A percentile compares a stretch with the other conserved stretches of the same genome.
These are phyloP conservation scores for Populus deltoides DNA, from an alignment of 345 rosid species.

Conservation along the genomic window DNA sequence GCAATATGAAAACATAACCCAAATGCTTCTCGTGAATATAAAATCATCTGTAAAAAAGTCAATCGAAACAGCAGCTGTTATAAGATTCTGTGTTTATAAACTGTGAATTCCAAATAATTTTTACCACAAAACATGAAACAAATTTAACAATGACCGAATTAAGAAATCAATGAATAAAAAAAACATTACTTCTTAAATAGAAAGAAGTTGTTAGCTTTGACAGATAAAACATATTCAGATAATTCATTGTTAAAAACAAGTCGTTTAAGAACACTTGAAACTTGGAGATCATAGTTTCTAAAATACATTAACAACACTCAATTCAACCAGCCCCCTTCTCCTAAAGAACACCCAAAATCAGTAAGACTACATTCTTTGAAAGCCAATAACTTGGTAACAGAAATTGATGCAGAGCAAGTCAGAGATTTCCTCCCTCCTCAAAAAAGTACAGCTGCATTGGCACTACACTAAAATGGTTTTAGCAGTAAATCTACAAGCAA, in stretches of 20 bases:
- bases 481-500: not conserved
- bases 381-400: not conserved
- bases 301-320: not conserved
- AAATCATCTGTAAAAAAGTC: not conserved
- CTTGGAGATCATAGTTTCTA: not conserved
- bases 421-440: not conserved
- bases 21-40: not conserved
- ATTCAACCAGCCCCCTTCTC: not conserved
- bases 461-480: not conserved
- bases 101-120: not conserved
- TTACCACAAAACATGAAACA: not conserved
- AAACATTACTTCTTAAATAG: not conserved
- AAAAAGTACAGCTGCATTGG: not conserved
- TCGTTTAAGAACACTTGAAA: not conserved
- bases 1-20: not conserved
- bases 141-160: not conserved
- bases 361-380: not conserved
- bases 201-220: not conserved
- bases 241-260: not conserved
- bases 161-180: not conserved
- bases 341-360: not conserved
- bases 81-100: not conserved
- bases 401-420: not conserved
- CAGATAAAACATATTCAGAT: not conserved
- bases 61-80: not conserved